These are phyloP conservation scores for Endothia cerciana DNA, from an alignment of 2,329 filamentous ascomycete species.

Conservation along the genomic window DNA sequence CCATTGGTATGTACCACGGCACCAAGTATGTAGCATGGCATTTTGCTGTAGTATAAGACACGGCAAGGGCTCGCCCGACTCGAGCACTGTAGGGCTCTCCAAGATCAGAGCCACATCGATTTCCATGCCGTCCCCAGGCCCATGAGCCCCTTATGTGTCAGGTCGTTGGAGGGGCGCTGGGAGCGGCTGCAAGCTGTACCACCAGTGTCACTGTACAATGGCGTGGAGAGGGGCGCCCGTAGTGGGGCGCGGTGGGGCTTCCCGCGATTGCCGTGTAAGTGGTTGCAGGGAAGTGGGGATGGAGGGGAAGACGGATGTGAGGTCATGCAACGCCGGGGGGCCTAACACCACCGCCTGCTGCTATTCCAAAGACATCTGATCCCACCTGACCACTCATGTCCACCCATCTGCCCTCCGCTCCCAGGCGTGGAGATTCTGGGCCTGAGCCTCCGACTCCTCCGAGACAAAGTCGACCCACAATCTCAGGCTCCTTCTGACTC, in stretches of 20 bases:
- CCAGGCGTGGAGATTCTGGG: background rate
- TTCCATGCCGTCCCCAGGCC: too few species aligned
- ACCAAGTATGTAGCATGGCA: background rate
- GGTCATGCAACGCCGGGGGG: conserved; percentile 10
- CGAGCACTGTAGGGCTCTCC: too few species aligned
- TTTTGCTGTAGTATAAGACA: too few species aligned
- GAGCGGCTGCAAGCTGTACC: background rate
- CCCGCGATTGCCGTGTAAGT: conserved; percentile 14
- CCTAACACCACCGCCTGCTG: background rate
- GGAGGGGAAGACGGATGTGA: conserved; percentile 13
- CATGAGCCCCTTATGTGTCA: too few species aligned
- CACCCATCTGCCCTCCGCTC: background rate
- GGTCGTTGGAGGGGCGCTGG: background rate
- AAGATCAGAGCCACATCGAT: too few species aligned
- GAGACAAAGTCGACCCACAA: background rate
- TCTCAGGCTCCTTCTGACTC: background rate
- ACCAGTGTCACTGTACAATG: background rate
- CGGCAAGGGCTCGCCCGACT: too few species aligned
- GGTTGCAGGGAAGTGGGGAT: conserved; percentile 10
- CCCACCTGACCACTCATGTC: background rate
- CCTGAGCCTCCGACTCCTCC: background rate
- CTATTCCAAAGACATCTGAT: background rate
- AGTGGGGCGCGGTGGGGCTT: conserved; percentile 5
- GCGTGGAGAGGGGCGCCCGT: background rate
- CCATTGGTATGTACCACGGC: background rate